Base-by-base conservation (phyloP, 495 filamentous ascomycete genomes). In the Rostrohypoxylon terebratum region DNA sequence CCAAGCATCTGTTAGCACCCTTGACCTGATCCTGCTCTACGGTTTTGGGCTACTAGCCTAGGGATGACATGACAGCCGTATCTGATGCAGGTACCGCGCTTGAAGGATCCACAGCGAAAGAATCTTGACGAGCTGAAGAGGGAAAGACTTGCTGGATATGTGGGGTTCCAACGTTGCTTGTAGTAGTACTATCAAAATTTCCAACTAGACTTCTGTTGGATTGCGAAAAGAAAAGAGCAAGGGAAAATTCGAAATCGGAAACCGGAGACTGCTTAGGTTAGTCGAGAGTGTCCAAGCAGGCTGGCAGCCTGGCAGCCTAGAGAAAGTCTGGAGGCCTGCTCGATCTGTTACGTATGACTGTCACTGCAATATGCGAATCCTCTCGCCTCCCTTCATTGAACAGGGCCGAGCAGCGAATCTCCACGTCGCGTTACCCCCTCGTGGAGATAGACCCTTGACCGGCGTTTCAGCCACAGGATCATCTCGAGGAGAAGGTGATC, bases 31-130 rank as follows among this genome's bases (percentile, higher is more conserved):
- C 66, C 71, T 73, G 50, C 42, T 69, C 48, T 40, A 66, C 71
- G 61, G 71, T n/a, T 63, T 66, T 42, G 38, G 38, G 11, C 38
- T 42, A n/a, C 38, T 42, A 31, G 50, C 66, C 45, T 58, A 57
- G 61, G 65, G 53, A 73, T 73, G 71, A 69, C 71, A 73, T n/a
- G n/a, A n/a, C n/a, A n/a, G n/a, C 20, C 71, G 65, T 61, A 61
- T 28, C 34, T 73, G 50, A 73, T 62, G 71, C 71, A 73, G 71
- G 71, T 73, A 73, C 71, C 71, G 51, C 25, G 40, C 23, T 62
- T 31, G 59, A 69, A 69, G 71, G 71, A 73, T 73, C 71, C 66
- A 69, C 66, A 66, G 13, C n/a, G 40, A 68, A n/a, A 51, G 61
- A 45, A 66, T 55, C 47, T 73, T 45, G 61, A 66, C 65, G 55